Base-by-base conservation (phyloP, 257 asterid species). In the Solanum pinnatisectum region DNA sequence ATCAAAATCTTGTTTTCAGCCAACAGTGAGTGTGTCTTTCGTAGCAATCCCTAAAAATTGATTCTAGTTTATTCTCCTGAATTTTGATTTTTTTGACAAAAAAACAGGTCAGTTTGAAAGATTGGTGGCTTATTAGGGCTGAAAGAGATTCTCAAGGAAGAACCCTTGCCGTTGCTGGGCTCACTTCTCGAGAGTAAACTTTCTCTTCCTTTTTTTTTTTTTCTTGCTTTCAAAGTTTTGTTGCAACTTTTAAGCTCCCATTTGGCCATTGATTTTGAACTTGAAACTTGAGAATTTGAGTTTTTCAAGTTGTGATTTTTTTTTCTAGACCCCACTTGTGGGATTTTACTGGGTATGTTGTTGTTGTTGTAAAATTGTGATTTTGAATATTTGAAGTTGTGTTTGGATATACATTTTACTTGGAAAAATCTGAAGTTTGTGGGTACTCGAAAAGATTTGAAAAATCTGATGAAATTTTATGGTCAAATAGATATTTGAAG, bases 71-170 rank as follows among this genome's bases (percentile, higher is more conserved):
- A 7, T 70, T 67, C 10, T 18, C 72, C 77, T 88, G 13, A 44
- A 35, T 67, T 63, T 72, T 23, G 65, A 23, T 59, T 87, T 13
- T 36, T 63, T 77, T 30, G 37, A 49, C 32, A 73, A 3, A 74
- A 74, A 36, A 35, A 84, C 42, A 96, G 98, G 95, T 94, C 23
- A 86, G 92, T 87, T 90, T 96, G 92, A 88, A 49, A 35, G 96
- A 94, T 77, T 96, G 98, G 98, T 96, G 98, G 98, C 84, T 95
- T 90, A 89, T 90, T 78, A 92, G 93, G 91, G 88, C 94, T 32
- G 95, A 91, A 33, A 70, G 70, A 23, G 93, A 87, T 81, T 68
- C 79, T 84, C 88, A 85, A 22, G 95, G 96, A 68, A 93, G 85
- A 59, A 89, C 88, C 73, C 95, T 96, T 40, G 95, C 93, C 5